A percentile compares a stretch with the other conserved stretches of the same genome.
phyloP scores from a whole-genome alignment of 2,329 filamentous ascomycete genomes.

The Fusarium newnesense region DNA sequence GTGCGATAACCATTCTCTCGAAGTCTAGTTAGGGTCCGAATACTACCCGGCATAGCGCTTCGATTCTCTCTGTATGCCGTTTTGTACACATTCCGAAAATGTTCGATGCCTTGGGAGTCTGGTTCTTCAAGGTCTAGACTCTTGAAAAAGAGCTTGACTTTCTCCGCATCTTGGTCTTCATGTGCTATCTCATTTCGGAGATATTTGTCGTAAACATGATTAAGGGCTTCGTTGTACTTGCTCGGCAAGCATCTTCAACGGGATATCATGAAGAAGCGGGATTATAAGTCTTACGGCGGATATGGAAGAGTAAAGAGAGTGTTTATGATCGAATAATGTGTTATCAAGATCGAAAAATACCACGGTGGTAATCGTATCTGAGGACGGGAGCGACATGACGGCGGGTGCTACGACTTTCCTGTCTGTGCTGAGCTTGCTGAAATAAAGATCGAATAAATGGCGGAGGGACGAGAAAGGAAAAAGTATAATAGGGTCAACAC shows the following conservation, averaged over 20 bases:
- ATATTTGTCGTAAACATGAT: background rate
- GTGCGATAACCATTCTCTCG: background rate
- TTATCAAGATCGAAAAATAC: conserved; percentile 20
- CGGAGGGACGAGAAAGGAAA: accelerated
- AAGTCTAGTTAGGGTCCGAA: background rate
- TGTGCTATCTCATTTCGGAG: background rate
- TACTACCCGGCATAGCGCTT: background rate
- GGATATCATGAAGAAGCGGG: background rate
- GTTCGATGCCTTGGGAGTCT: accelerated
- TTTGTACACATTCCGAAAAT: conserved; percentile 9
- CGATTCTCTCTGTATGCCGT: background rate
- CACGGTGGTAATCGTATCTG: accelerated
- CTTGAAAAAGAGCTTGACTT: background rate
- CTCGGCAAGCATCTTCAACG: background rate
- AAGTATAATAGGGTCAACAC: accelerated
- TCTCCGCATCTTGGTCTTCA: background rate
- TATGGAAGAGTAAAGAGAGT: background rate
- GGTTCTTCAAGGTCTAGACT: background rate
- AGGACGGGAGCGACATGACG: accelerated
- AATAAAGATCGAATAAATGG: accelerated
- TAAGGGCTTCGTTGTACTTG: background rate
- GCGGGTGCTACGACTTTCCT: background rate
- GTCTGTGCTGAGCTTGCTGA: accelerated
- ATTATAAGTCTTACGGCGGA: background rate
- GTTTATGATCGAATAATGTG: conserved; percentile 14